A percentile compares a stretch with the other conserved stretches of the same genome.
phyloP scores from a whole-genome alignment of 768 basidiomycete species.

The Xerocomellus amylosporus region DNA sequence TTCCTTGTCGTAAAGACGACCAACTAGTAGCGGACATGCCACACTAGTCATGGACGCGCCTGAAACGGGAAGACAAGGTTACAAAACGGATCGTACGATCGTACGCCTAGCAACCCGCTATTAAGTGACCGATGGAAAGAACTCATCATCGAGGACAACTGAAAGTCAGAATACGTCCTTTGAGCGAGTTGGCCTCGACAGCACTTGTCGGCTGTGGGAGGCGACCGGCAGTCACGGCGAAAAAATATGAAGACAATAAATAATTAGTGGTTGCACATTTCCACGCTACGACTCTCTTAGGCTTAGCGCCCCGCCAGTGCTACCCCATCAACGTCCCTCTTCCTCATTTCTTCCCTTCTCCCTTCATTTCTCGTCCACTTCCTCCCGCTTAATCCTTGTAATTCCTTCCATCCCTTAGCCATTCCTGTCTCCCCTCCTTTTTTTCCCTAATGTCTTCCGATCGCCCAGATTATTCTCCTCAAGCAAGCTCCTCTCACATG shows the following conservation, averaged over 20 bases:
- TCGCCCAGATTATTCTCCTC: conserved; percentile 38
- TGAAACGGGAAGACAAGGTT: too few species aligned
- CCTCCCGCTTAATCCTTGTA: conserved; percentile 24
- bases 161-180: background rate
- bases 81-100: background rate
- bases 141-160: background rate
- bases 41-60: background rate
- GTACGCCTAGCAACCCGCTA: background rate
- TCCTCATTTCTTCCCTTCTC: conserved; percentile 34
- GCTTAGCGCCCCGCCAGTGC: conserved; percentile 8
- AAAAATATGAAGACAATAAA: conserved; percentile 22
- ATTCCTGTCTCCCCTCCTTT: conserved; percentile 17
- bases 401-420: conserved; percentile 16
- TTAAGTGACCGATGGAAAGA: background rate
- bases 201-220: conserved; percentile 9
- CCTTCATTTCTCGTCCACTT: conserved; percentile 26
- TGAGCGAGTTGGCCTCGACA: background rate
- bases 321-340: conserved; percentile 23
- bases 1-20: too few species aligned
- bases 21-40: too few species aligned
- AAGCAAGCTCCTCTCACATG: conserved; percentile 82
- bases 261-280: conserved; percentile 20
- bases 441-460: conserved; percentile 40
- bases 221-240: conserved; percentile 24
- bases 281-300: conserved; percentile 30